Evolutionary conservation across 2,329 filamentous ascomycete species (phyloP).

Genomic region (Fusarium azukiicola): DNA sequence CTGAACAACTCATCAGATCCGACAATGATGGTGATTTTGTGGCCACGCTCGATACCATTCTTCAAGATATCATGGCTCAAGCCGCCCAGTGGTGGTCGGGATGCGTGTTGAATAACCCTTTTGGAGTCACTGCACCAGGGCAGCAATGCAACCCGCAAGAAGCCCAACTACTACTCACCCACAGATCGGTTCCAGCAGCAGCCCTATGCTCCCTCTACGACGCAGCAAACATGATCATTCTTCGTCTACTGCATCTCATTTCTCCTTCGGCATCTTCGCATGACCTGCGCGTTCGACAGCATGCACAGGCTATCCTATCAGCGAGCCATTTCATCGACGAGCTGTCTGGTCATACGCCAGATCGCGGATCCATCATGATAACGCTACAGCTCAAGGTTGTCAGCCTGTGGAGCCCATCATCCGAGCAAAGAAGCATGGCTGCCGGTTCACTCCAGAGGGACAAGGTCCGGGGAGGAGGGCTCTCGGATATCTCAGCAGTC

Average conservation of each 20-base stretch:
- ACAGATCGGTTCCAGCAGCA: slow-evolving; percentile 15
- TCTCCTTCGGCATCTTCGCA: slow-evolving; percentile 2
- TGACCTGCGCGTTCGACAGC: neutral
- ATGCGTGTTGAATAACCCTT: neutral
- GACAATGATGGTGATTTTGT: neutral
- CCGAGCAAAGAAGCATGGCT: slow-evolving; percentile 32
- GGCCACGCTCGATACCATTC: neutral
- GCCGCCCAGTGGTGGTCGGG: slow-evolving; percentile 17
- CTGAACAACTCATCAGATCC: neutral
- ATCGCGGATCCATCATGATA: slow-evolving; percentile 36
- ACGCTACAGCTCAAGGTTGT: slow-evolving; percentile 31
- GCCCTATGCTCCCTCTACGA: slow-evolving; percentile 28
- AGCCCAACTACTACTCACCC: neutral
- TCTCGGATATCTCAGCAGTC: slow-evolving; percentile 37
- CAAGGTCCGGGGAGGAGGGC: slow-evolving; percentile 36
- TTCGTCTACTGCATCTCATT: slow-evolving; percentile 19
- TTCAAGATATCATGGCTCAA: slow-evolving; percentile 10
- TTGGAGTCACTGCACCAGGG: neutral
- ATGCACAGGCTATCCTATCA: slow-evolving; percentile 30
- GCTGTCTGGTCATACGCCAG: slow-evolving; percentile 25
- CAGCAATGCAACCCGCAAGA: neutral
- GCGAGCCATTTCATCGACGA: slow-evolving; percentile 26
- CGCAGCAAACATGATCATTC: slow-evolving; percentile 12
- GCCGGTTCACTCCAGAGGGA: slow-evolving; percentile 26
- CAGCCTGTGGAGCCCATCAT: slow-evolving; percentile 42